Base-by-base conservation (phyloP, 768 basidiomycete species). In the Mycena capillaripes region DNA sequence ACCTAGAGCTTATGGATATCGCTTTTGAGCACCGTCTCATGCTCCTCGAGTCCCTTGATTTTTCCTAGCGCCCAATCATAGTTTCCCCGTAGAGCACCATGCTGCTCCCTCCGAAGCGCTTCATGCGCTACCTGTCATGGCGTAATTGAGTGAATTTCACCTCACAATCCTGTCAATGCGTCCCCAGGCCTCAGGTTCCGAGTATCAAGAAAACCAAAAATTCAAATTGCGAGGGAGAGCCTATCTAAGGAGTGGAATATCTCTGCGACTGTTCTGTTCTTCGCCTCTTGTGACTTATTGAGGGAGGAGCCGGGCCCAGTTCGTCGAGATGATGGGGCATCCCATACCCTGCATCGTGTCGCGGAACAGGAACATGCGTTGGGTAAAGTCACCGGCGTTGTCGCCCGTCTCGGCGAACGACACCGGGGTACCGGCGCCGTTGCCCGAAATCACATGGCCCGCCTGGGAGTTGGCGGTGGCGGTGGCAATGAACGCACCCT, bases 341-440 rank as follows among this genome's bases (percentile, higher is more conserved):
- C 44, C 44, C 50, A 66, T 66, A 38, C 64, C 64, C 64, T 66
- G 64, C 50, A 66, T 36, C 52, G 64, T 66, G 52, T 66, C 52
- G 50, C 64, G 64, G 64, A 66, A 66, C 38, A 53, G 23, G 64
- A 66, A 66, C 50, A 66, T 52, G 50, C 64, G 64, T 27, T 66
- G 38, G 32, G 52, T 53, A 38, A 52, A 36, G 64, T 66, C 64
- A 40, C 34, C 10, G 32, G 56, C 56, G 56, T 57, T 21, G 56
- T 57, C 21, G 56, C 56, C 56, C 32, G 56, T 57, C 56, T 27
- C 52, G 64, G 64, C 50, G 64, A 66, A 66, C 16, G 64, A 55
- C 30, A 55, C 52, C 25, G 64, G 52, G 50, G 64, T 55, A 17
- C 64, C 64, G 52, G 64, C 64, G 52, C 64, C 64, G 64, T 66